Evolutionary conservation across 2,329 filamentous ascomycete genomes (phyloP).

Genomic region (Pseudogymnoascus sp.): DNA sequence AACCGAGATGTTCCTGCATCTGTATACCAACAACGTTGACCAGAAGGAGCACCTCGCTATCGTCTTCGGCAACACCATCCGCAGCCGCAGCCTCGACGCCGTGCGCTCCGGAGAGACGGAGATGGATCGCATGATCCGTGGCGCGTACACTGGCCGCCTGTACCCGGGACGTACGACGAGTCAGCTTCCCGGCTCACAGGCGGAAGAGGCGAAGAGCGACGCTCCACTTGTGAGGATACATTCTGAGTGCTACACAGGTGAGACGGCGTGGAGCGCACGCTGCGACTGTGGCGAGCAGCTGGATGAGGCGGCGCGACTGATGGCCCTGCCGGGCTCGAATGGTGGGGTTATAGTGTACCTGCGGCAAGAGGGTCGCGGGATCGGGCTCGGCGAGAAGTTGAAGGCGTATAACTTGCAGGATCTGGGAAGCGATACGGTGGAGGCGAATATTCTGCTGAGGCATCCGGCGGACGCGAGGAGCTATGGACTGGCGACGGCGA

Average conservation of each 20-base stretch:
- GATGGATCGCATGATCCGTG: slow-evolving; percentile 85
- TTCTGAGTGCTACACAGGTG: slow-evolving; percentile 96
- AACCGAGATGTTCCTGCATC: slow-evolving; percentile 92
- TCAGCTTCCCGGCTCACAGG: slow-evolving; percentile 12
- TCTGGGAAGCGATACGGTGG: slow-evolving; percentile 92
- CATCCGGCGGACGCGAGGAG: slow-evolving; percentile 93
- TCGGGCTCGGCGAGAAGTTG: slow-evolving; percentile 88
- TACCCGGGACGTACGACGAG: slow-evolving; percentile 72
- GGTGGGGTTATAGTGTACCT: slow-evolving; percentile 94
- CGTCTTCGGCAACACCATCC: slow-evolving; percentile 83
- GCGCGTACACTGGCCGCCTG: slow-evolving; percentile 82
- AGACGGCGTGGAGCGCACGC: slow-evolving; percentile 95
- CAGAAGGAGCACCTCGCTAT: slow-evolving; percentile 96
- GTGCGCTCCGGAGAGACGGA: slow-evolving; percentile 72
- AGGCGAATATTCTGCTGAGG: slow-evolving; percentile 83
- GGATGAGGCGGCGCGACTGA: slow-evolving; percentile 88
- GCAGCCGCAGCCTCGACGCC: slow-evolving; percentile 65
- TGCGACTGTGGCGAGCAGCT: slow-evolving; percentile 98
- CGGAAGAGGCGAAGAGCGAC: slow-evolving; percentile 13
- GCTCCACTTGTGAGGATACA: slow-evolving; percentile 87
- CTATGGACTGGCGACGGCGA: slow-evolving; percentile 94
- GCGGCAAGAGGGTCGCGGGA: slow-evolving; percentile 90
- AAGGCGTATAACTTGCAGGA: slow-evolving; percentile 98
- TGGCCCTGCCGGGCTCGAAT: slow-evolving; percentile 63
- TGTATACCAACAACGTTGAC: slow-evolving; percentile 89